These are phyloP conservation scores for Zizania palustris DNA, from an alignment of 202 grass and related monocot species.

Conservation along the genomic window DNA sequence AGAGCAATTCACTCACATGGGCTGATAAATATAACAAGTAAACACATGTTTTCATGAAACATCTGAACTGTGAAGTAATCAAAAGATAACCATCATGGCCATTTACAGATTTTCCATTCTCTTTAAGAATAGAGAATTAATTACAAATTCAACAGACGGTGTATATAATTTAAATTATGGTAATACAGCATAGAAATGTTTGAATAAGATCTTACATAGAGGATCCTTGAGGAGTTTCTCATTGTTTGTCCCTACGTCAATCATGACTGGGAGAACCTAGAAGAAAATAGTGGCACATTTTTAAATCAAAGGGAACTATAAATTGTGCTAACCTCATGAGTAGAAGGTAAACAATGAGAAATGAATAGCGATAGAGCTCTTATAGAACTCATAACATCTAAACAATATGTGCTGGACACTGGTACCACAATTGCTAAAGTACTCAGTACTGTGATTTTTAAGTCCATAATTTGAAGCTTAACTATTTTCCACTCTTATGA, in stretches of 20 bases:
- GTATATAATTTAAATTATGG: conserved; percentile 4
- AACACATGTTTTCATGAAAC: conserved; percentile 1
- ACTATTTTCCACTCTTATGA: conserved; percentile 13
- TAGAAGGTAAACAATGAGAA: neutral
- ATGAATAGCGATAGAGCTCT: conserved; percentile 20
- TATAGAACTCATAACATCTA: conserved; percentile 23
- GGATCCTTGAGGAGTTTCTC: conserved; percentile 93
- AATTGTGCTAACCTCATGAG: conserved; percentile 3
- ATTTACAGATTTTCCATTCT: neutral
- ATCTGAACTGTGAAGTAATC: neutral
- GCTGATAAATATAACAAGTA: neutral
- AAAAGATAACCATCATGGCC: conserved; percentile 8
- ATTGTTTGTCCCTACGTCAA: conserved; percentile 98
- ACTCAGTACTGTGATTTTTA: neutral
- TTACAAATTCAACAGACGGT: neutral
- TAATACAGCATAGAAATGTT: conserved; percentile 24
- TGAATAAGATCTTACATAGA: conserved; percentile 71
- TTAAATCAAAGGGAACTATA: conserved; percentile 14
- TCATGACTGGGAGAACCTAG: conserved; percentile 99
- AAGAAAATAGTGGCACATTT: conserved; percentile 31
- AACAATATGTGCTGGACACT: neutral
- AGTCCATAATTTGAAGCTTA: neutral
- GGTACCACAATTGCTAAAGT: neutral
- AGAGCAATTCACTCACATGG: neutral
- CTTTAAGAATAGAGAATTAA: neutral